Evolutionary conservation across 495 filamentous ascomycete genomes (phyloP), one percentile per base, ranked within the genome.

Genomic region (Penicillium pulvis): DNA sequence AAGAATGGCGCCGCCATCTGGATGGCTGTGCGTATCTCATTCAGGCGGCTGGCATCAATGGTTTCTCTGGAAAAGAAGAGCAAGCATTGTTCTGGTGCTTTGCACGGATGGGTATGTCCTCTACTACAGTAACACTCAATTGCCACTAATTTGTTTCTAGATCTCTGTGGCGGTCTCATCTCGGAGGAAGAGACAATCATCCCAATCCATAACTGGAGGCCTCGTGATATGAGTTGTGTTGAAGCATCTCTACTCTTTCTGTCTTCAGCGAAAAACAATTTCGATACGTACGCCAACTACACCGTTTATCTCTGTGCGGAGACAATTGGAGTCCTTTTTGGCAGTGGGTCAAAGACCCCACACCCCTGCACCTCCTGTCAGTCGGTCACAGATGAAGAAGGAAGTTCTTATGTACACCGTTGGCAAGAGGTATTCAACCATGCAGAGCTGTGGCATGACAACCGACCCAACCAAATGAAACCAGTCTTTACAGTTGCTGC

Each of bases 1-100:
- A 71, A 60, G 72, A 76, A 56, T 79, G 76, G 76, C 65, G 72
- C 43, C 71, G 72, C n/a, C 75, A 79, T 61, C 58, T 79, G n/a
- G 76, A 79, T 53, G 76, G 77, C 26, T 79, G 75, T 65, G 74
- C 77, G 17, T 74, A 71, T 50, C 61, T 78, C 10, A 72, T 78
- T 49, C 71, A 76, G 56, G 67, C 71, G 0, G 71, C 66, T 9
- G 72, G 68, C 35, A 71, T 71, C 17, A 75, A 76, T 44, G 67
- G 73, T 2, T 76, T 76, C 53, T 75, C 75, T 10, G 71, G 72
- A 0, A 75, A 75, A 26, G 64, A 76, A 39, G 69, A 71, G 44
- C 75, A 79, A 55, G 77, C 75, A 0, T 61, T 78, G 2, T 80
- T 79, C 51, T 80, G 77, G 77, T 80, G 77, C 54, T 79, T 75